Percentiles rank a stretch among this genome's conserved stretches.
Conservation (phyloP, 805 yeast genomes). For the Candida nitratophila region DNA sequence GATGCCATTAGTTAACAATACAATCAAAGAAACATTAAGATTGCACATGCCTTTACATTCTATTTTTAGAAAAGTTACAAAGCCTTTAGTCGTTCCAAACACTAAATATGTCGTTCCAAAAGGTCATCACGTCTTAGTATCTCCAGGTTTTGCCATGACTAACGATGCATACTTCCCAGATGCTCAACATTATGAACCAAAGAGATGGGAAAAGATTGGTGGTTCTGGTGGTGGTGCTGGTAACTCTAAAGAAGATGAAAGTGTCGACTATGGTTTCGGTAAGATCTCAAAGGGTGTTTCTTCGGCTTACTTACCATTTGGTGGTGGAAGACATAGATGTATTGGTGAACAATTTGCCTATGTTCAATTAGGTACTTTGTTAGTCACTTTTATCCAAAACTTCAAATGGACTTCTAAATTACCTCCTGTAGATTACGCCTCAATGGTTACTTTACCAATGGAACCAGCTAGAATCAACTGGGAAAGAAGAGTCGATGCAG, state of each 20-base stretch:
- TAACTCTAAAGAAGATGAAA: conserved; percentile 20
- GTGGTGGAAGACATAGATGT: conserved; percentile 99
- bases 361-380: conserved; percentile 81
- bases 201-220: conserved; percentile 63
- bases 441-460: conserved; percentile 89
- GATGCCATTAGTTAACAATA: conserved; percentile 74
- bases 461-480: conserved; percentile 67
- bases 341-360: conserved; percentile 98
- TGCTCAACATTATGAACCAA: conserved; percentile 68
- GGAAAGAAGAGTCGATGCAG: conserved; percentile 29
- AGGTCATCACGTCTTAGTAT: conserved; percentile 84
- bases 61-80: conserved; percentile 83
- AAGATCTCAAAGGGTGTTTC: conserved; percentile 92
- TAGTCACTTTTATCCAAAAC: conserved; percentile 67
- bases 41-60: conserved; percentile 96
- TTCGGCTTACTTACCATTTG: conserved; percentile 95
- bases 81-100: conserved; percentile 72
- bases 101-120: conserved; percentile 75
- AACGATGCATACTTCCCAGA: conserved; percentile 74
- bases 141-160: conserved; percentile 88
- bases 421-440: conserved; percentile 71
- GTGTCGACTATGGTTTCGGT: conserved; percentile 94
- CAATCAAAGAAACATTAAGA: conserved; percentile 89
- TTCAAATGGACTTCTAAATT: conserved; percentile 67
- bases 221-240: conserved; percentile 21